phyloP scores from a whole-genome alignment of 129 eudicot species.

The Silybum marianum region DNA sequence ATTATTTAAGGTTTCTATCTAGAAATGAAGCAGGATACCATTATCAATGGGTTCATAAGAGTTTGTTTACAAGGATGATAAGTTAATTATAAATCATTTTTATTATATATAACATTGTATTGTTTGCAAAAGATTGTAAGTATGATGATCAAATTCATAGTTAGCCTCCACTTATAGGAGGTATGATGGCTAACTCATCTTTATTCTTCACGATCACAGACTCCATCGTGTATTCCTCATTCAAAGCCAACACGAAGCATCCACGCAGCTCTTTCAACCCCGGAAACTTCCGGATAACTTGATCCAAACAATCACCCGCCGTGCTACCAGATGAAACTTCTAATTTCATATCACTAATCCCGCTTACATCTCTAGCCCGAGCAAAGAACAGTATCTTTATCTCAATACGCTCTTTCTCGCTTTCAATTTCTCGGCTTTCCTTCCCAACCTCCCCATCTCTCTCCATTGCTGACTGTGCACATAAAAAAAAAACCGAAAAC shows the following conservation, averaged over 20 bases:
- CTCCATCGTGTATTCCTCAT: slow-evolving; percentile 84
- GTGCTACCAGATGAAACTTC: slow-evolving; percentile 73
- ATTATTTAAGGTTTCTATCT: not conserved
- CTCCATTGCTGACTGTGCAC: not conserved
- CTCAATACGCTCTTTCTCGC: slow-evolving; percentile 30
- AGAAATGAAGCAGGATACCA: not conserved
- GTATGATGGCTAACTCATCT: slow-evolving; percentile 95
- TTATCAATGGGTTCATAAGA: not conserved
- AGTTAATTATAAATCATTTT: not conserved
- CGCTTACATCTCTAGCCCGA: slow-evolving; percentile 92
- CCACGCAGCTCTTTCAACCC: slow-evolving; percentile 77
- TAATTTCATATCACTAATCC: slow-evolving; percentile 59
- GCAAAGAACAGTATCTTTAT: slow-evolving; percentile 89
- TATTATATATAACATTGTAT: not conserved
- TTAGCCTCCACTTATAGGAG: slow-evolving; percentile 95
- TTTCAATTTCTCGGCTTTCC: slow-evolving; percentile 12
- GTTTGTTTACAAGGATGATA: not conserved
- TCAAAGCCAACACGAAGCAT: slow-evolving; percentile 85
- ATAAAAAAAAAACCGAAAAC: not conserved
- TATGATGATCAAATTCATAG: not conserved
- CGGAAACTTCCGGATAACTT: slow-evolving; percentile 61
- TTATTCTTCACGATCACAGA: slow-evolving; percentile 62
- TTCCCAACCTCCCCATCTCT: slow-evolving; percentile 18
- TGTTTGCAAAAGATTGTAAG: not conserved
- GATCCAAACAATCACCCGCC: slow-evolving; percentile 69